Conservation (phyloP, 768 basidiomycete genomes). For the Daedaleopsis sinensis region DNA sequence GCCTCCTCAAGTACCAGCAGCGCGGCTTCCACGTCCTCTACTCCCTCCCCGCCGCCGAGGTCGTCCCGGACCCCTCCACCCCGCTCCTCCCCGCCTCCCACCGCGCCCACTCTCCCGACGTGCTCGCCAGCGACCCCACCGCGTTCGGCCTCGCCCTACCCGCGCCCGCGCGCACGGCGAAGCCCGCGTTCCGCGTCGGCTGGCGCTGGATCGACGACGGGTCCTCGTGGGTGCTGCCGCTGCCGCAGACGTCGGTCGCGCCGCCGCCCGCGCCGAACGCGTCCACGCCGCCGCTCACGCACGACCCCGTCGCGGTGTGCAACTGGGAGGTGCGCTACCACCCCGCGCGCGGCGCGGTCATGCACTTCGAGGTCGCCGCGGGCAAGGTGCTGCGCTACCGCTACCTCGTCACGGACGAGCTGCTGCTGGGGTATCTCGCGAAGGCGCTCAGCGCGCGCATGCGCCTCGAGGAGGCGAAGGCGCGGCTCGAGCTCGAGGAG, state of each 20-base stretch:
- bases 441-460: conserved; percentile 3
- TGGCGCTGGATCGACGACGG: conserved; percentile 20
- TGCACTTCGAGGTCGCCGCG: conserved; percentile 14
- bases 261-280: conserved; percentile 4
- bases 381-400: conserved; percentile 11
- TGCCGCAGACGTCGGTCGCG: conserved; percentile 12
- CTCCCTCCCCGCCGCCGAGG: conserved; percentile 13
- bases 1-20: conserved; percentile 37
- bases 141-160: background rate
- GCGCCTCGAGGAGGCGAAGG: conserved; percentile 9
- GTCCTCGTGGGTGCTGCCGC: conserved; percentile 15
- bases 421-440: conserved; percentile 2
- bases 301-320: conserved; percentile 18
- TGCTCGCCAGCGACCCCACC: background rate
- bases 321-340: conserved; percentile 14
- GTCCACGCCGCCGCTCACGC: conserved; percentile 9
- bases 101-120: background rate
- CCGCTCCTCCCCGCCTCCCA: background rate
- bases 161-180: background rate
- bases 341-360: conserved; percentile 1
- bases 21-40: conserved; percentile 39
- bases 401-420: conserved; percentile 12
- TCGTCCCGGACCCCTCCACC: background rate
- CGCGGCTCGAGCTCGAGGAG: conserved; percentile 9
- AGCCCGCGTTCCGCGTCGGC: conserved; percentile 14